Conservation (phyloP, 306 rosid genomes). For the Prunus campanulata region DNA sequence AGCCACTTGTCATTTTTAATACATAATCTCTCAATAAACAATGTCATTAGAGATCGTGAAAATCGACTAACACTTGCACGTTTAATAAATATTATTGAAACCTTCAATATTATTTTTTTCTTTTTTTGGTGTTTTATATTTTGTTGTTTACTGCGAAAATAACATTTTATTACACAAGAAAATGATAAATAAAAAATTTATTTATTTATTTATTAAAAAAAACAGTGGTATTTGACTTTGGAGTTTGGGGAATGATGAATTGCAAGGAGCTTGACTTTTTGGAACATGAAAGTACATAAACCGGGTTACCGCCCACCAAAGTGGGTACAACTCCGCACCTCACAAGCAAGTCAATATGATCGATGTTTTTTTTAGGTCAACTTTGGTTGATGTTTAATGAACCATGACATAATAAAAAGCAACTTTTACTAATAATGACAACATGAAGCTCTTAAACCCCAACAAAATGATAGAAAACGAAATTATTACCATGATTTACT, state of each 20-base stretch:
- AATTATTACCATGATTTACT: no score
- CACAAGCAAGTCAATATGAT: not conserved
- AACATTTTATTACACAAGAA: not conserved
- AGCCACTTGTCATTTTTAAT: not conserved
- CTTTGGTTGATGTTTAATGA: not conserved
- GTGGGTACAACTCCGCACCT: slow-evolving; percentile 1
- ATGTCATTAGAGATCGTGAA: not conserved
- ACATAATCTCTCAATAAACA: not conserved
- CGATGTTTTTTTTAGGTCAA: not conserved
- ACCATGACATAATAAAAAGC: not conserved
- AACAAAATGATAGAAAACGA: no score
- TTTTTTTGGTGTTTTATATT: no score
- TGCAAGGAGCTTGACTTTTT: not conserved
- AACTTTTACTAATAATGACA: not conserved
- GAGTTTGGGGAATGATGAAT: no score
- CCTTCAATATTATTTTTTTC: no score
- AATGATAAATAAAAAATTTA: no score
- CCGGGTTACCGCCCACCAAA: not conserved
- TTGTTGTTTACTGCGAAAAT: no score
- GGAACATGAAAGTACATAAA: not conserved
- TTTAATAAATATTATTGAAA: not conserved
- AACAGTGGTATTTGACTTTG: not conserved
- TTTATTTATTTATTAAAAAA: not conserved
- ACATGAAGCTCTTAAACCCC: no score
- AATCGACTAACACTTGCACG: not conserved